Percentiles rank a stretch among this genome's conserved stretches.
Conservation (phyloP, 2,329 filamentous ascomycete species). For the Erysiphe pulchra region DNA sequence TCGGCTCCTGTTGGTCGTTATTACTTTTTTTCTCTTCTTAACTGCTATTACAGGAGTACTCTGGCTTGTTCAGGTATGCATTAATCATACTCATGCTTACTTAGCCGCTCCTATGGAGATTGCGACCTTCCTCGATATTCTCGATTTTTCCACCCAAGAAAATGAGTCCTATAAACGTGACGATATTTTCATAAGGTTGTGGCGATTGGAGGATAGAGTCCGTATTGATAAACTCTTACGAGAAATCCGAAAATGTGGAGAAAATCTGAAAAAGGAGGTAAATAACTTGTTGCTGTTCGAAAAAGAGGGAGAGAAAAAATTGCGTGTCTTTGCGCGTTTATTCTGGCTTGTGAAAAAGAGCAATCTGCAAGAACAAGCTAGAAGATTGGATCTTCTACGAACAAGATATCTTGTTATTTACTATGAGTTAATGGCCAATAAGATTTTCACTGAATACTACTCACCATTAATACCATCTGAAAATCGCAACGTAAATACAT, state of each 20-base stretch:
- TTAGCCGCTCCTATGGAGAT: slow-evolving; percentile 31
- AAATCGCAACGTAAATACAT: slow-evolving; percentile 35
- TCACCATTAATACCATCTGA: slow-evolving; percentile 27
- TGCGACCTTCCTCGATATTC: slow-evolving; percentile 29
- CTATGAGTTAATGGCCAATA: background rate
- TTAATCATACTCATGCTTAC: slow-evolving; percentile 27
- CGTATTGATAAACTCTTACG: too few species aligned
- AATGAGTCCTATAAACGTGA: slow-evolving; percentile 39
- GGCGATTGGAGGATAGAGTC: too few species aligned
- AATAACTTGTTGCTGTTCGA: too few species aligned
- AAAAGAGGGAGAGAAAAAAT: too few species aligned
- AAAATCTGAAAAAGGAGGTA: too few species aligned
- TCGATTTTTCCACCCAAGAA: slow-evolving; percentile 32
- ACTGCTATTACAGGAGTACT: background rate
- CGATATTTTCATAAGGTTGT: slow-evolving; percentile 11
- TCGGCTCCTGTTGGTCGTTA: background rate
- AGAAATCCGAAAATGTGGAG: too few species aligned
- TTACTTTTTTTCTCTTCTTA: background rate
- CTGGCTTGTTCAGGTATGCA: slow-evolving; percentile 21
- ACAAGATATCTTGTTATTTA: background rate
- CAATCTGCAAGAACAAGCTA: too few species aligned
- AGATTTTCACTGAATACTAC: too few species aligned
- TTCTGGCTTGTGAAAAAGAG: too few species aligned
- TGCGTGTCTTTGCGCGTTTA: too few species aligned
- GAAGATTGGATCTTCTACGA: too few species aligned